phyloP scores from a whole-genome alignment of 495 filamentous ascomycete species.

The Aspergillus affinis region DNA sequence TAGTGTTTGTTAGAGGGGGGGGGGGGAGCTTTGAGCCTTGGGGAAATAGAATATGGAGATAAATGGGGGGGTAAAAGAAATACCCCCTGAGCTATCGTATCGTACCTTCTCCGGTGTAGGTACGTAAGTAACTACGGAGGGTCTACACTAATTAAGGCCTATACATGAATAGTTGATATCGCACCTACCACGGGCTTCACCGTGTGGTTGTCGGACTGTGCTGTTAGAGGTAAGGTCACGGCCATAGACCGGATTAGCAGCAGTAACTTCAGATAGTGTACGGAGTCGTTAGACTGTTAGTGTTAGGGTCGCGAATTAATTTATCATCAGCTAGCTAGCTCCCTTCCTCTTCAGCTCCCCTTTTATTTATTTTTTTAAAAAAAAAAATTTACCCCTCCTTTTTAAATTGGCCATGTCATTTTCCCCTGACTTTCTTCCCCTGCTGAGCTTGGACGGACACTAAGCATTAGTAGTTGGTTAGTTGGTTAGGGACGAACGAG shows the following conservation, averaged over 20 bases:
- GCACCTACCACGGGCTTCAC: not conserved
- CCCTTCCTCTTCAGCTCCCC: not conserved
- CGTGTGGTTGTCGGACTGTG: not conserved
- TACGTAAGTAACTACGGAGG: too few species aligned
- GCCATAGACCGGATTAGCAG: too few species aligned
- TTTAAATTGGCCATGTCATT: not conserved
- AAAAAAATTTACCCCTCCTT: not conserved
- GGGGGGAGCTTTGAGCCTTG: not conserved
- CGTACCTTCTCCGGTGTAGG: too few species aligned
- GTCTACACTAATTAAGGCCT: not conserved
- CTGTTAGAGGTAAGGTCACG: not conserved
- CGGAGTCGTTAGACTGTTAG: too few species aligned
- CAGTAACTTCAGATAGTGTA: too few species aligned
- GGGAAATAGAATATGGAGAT: constrained; percentile 11
- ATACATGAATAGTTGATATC: not conserved
- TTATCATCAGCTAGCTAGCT: not conserved
- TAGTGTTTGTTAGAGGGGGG: constrained; percentile 9
- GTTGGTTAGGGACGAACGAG: not conserved
- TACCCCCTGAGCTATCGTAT: not conserved
- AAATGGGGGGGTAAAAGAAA: not conserved
- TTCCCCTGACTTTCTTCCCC: not conserved
- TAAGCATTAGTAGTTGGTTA: not conserved
- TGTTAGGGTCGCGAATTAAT: not conserved
- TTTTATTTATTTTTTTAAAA: not conserved
- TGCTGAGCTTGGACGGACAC: not conserved